Conservation (phyloP, 352 stramenopile species). For the Pythium aquatile region DNA sequence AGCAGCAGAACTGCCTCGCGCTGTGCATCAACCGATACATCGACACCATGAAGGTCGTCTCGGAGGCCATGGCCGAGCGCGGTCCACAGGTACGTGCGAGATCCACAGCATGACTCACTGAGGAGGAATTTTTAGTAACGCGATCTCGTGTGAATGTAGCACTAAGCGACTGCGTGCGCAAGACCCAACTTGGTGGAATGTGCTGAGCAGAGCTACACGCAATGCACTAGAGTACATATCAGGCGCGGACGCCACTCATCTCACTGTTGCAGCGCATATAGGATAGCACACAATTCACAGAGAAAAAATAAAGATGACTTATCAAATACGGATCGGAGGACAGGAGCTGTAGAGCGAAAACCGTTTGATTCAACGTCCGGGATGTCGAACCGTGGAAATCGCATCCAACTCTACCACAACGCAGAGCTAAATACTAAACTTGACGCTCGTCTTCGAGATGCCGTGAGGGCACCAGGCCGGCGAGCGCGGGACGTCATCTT, state of each 20-base stretch:
- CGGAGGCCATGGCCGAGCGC: conserved; percentile 75
- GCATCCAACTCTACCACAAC: conserved; percentile 20
- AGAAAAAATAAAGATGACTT: conserved; percentile 1
- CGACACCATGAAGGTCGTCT: conserved; percentile 90
- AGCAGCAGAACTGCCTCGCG: conserved; percentile 89
- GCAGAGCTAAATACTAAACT: conserved; percentile 23
- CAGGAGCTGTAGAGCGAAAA: conserved; percentile 4
- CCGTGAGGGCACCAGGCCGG: background rate
- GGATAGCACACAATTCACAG: background rate
- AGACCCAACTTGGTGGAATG: background rate
- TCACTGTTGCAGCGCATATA: background rate
- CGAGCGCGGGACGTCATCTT: conserved; percentile 7
- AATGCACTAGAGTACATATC: background rate
- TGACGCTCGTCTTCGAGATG: background rate
- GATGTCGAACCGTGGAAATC: conserved; percentile 18
- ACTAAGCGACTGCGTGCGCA: background rate
- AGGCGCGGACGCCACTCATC: background rate
- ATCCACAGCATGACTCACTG: background rate
- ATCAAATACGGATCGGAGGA: conserved; percentile 5
- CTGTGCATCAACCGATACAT: conserved; percentile 91
- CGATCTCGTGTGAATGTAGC: background rate
- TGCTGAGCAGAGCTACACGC: background rate
- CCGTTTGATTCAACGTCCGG: conserved; percentile 17
- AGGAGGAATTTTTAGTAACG: no score
- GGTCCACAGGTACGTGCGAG: conserved; percentile 44